Conservation (phyloP, 768 basidiomycete species). For the Boletellus emodensis region DNA sequence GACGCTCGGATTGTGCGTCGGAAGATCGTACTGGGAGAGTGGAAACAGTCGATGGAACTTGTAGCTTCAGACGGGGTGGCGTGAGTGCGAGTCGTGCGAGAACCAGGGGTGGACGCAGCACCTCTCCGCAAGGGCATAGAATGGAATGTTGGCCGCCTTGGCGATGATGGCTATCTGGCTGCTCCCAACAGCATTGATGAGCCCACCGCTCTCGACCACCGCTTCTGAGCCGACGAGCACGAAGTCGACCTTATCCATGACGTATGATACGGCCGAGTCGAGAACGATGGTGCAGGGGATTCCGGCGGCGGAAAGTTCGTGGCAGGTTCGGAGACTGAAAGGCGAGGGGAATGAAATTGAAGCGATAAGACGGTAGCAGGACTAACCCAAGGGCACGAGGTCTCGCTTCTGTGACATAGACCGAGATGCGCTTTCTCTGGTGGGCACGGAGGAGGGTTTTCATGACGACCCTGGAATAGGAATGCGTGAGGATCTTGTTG, state of each 20-base stretch:
- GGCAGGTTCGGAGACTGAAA: constrained; percentile 83
- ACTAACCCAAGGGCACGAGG: constrained; percentile 83
- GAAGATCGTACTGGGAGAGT: constrained; percentile 84
- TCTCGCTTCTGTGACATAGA: constrained; percentile 95
- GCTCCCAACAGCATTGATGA: constrained; percentile 90
- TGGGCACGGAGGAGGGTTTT: constrained; percentile 89
- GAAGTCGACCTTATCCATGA: constrained; percentile 95
- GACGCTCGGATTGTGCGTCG: constrained; percentile 72
- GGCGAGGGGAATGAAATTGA: not conserved
- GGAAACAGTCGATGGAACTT: constrained; percentile 98
- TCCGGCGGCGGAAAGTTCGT: constrained; percentile 80
- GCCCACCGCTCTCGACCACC: constrained; percentile 93
- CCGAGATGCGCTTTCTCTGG: constrained; percentile 88
- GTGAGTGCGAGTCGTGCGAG: constrained; percentile 18
- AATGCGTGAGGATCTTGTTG: constrained; percentile 88
- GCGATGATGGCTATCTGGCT: constrained; percentile 97
- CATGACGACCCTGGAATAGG: constrained; percentile 94
- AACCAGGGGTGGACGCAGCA: constrained; percentile 36
- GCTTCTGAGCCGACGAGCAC: constrained; percentile 97
- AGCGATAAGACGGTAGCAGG: not conserved
- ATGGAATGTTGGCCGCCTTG: constrained; percentile 89
- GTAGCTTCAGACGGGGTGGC: constrained; percentile 55
- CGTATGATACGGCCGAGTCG: constrained; percentile 94
- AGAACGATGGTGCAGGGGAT: constrained; percentile 93
- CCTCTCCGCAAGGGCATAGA: constrained; percentile 95